Evolutionary conservation across 352 stramenopile genomes (phyloP).

Genomic region (Phytophthora pseudosyringae): DNA sequence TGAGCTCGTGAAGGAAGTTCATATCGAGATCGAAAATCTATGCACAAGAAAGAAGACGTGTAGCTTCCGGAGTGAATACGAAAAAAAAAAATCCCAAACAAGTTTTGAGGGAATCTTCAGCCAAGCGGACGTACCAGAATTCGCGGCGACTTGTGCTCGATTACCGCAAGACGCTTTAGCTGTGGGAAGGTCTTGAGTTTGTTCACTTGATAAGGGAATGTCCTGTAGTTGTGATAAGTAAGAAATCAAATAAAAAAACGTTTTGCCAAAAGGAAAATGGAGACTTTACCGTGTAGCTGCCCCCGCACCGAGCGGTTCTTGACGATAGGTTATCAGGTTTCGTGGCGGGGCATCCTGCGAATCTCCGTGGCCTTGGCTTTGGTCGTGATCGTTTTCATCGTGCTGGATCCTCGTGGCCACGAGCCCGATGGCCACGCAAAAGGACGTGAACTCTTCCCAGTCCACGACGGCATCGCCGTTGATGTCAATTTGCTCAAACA

Average conservation of each 20-base stretch:
- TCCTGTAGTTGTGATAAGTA: constrained; percentile 25
- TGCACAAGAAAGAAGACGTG: background rate
- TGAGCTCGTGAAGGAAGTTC: constrained; percentile 71
- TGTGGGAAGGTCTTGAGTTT: constrained; percentile 51
- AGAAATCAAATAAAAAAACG: background rate
- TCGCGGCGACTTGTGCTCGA: constrained; percentile 64
- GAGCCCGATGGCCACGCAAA: constrained; percentile 74
- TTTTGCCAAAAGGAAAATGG: background rate
- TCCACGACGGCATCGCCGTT: constrained; percentile 79
- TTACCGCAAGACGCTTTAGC: constrained; percentile 62
- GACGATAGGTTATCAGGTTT: constrained; percentile 29
- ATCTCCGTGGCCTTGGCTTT: constrained; percentile 27
- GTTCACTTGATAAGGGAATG: constrained; percentile 73
- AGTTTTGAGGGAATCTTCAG: too few relatives aligned
- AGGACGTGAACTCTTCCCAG: constrained; percentile 89
- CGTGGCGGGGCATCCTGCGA: constrained; percentile 24
- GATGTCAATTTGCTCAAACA: constrained; percentile 89
- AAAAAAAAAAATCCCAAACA: constrained; percentile 1
- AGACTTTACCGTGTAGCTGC: constrained; percentile 23
- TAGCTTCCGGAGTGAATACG: background rate
- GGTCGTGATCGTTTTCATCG: constrained; percentile 33
- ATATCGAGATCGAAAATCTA: constrained; percentile 76
- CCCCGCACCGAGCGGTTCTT: constrained; percentile 27
- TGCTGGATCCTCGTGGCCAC: constrained; percentile 46
- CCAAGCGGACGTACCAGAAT: constrained; percentile 47